Evolutionary conservation across 108 stramenopile genomes (phyloP).

Genomic region (Cyclotella sp.): DNA sequence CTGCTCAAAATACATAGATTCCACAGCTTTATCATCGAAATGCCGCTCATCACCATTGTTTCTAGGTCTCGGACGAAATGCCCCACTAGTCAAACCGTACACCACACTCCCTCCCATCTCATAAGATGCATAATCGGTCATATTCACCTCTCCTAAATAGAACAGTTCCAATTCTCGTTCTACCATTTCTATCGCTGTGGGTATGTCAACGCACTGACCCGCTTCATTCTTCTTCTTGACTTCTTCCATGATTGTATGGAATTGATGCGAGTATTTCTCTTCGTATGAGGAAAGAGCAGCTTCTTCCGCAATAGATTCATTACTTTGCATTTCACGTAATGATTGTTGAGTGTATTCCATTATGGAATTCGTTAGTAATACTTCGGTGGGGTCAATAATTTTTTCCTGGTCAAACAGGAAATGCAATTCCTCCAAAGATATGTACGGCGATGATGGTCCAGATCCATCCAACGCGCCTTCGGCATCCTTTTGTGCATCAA

Average conservation of each 20-base stretch:
- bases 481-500: background rate
- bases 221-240: background rate
- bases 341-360: background rate
- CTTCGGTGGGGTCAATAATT: background rate
- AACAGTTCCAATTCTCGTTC: slow-evolving; percentile 4
- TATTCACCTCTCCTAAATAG: slow-evolving; percentile 12
- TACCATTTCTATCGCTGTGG: slow-evolving; percentile 19
- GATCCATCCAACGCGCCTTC: background rate
- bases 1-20: slow-evolving; percentile 29
- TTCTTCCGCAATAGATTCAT: background rate
- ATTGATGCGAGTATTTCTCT: background rate
- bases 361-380: background rate
- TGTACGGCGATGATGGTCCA: background rate
- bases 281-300: background rate
- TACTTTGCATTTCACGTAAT: background rate
- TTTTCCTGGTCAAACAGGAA: background rate
- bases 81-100: slow-evolving; percentile 18
- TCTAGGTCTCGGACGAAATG: slow-evolving; percentile 21
- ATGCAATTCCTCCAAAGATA: background rate
- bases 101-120: slow-evolving; percentile 32
- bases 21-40: slow-evolving; percentile 2
- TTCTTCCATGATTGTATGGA: background rate
- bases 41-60: background rate
- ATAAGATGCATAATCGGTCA: slow-evolving; percentile 18
- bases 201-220: slow-evolving; percentile 10